Conservation (phyloP, 2,329 filamentous ascomycete genomes). For the Exserohilum turcica region DNA sequence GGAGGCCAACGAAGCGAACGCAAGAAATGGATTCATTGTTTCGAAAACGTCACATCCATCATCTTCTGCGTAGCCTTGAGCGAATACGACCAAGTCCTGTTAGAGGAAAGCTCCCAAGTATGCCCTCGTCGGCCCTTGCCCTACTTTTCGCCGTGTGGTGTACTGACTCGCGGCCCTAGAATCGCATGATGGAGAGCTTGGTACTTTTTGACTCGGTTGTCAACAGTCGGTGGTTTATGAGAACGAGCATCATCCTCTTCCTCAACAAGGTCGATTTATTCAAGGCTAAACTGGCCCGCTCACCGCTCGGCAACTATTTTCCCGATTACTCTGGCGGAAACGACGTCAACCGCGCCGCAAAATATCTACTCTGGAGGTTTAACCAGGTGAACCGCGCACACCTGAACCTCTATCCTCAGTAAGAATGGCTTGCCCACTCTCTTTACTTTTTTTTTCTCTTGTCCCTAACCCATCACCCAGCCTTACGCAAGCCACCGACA, state of each 20-base stretch:
- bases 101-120: conserved; percentile 98
- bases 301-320: conserved; percentile 92
- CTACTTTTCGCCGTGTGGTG: conserved; percentile 2
- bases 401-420: conserved; percentile 95
- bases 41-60: conserved; percentile 98
- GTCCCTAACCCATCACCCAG: conserved; percentile 55
- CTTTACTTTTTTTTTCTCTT: neutral
- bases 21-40: conserved; percentile 99
- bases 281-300: conserved; percentile 88
- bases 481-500: conserved; percentile 97
- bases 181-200: conserved; percentile 99
- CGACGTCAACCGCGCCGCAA: conserved; percentile 96
- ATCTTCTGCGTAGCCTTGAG: conserved; percentile 98
- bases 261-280: conserved; percentile 99
- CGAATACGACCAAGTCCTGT: conserved; percentile 95
- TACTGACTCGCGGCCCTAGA: conserved; percentile 60
- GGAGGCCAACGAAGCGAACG: conserved; percentile 95
- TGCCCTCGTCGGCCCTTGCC: conserved; percentile 37
- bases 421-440: conserved; percentile 1
- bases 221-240: conserved; percentile 98
- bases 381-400: conserved; percentile 98
- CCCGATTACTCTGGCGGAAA: conserved; percentile 97
- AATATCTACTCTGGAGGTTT: conserved; percentile 97
- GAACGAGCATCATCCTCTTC: conserved; percentile 97
- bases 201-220: conserved; percentile 97